Conservation (phyloP, 371 early-diverging fungal genomes). For the Entomophthora muscae region DNA sequence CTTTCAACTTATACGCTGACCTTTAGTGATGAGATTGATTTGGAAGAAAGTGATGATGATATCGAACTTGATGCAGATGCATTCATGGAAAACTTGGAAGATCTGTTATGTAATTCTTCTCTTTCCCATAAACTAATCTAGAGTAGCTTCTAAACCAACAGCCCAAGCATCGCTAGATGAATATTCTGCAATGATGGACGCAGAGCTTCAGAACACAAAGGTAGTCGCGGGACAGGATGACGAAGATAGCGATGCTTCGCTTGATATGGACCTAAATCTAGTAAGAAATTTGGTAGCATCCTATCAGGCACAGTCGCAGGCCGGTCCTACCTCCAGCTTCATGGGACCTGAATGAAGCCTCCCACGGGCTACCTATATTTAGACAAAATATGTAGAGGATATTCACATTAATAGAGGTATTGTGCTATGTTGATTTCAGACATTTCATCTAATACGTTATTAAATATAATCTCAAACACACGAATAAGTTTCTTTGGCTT, state of each 20-base stretch:
- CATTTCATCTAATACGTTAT: too few relatives aligned
- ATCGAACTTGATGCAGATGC: not conserved
- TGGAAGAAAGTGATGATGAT: not conserved
- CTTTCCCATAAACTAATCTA: too few relatives aligned
- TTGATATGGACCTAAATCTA: not conserved
- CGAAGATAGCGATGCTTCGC: not conserved
- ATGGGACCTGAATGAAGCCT: not conserved
- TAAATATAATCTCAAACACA: too few relatives aligned
- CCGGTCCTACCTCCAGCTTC: not conserved
- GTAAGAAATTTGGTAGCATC: not conserved
- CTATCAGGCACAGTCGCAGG: not conserved
- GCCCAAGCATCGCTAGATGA: not conserved
- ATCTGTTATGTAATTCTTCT: too few relatives aligned
- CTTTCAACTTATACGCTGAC: not conserved
- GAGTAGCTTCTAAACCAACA: not conserved
- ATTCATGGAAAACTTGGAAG: not conserved
- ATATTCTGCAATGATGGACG: not conserved
- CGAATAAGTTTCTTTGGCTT: too few relatives aligned
- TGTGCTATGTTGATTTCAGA: too few relatives aligned
- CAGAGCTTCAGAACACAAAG: not conserved
- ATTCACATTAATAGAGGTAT: too few relatives aligned
- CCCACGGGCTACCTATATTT: too few relatives aligned
- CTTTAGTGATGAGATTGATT: not conserved
- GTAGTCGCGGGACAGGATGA: not conserved
- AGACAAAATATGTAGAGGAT: too few relatives aligned